Percentiles rank a stretch among this genome's conserved stretches.
Conservation (phyloP, 129 eudicot species). For the Gnaphalium uliginosum region DNA sequence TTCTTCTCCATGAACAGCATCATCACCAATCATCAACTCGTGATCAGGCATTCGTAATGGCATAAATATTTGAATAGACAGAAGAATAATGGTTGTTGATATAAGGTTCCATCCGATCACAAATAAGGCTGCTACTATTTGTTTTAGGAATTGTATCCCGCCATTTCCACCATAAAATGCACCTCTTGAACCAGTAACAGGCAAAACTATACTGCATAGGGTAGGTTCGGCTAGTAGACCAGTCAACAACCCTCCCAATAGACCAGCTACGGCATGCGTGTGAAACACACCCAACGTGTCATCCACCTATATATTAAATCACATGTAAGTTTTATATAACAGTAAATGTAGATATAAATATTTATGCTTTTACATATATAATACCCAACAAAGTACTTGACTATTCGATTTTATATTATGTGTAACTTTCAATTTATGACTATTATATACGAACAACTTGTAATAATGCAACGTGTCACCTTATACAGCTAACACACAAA, state of each 20-base stretch:
- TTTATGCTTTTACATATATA: no score
- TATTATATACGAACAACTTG: no score
- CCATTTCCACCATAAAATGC: slow-evolving; percentile 70
- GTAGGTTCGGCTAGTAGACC: slow-evolving; percentile 70
- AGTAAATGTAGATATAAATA: no score
- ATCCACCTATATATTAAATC: no score
- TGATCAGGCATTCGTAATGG: slow-evolving; percentile 76
- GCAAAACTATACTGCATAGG: slow-evolving; percentile 57
- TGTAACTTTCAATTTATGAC: no score
- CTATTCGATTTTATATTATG: no score
- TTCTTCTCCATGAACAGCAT: slow-evolving; percentile 85
- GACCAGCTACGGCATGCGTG: slow-evolving; percentile 82
- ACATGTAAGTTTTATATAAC: no score
- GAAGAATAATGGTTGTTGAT: slow-evolving; percentile 58
- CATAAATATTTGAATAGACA: slow-evolving; percentile 44
- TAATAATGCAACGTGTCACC: no score
- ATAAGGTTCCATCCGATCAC: slow-evolving; percentile 69
- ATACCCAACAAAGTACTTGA: no score
- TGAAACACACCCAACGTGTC: slow-evolving; percentile 79
- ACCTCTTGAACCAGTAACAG: slow-evolving; percentile 57
- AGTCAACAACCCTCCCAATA: slow-evolving; percentile 68
- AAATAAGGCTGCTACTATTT: slow-evolving; percentile 68
- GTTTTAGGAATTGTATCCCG: slow-evolving; percentile 57
- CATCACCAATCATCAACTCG: slow-evolving; percentile 74
- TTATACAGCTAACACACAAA: no score